These are phyloP conservation scores for Populus davidiana DNA, from an alignment of 345 rosid species.

Conservation along the genomic window DNA sequence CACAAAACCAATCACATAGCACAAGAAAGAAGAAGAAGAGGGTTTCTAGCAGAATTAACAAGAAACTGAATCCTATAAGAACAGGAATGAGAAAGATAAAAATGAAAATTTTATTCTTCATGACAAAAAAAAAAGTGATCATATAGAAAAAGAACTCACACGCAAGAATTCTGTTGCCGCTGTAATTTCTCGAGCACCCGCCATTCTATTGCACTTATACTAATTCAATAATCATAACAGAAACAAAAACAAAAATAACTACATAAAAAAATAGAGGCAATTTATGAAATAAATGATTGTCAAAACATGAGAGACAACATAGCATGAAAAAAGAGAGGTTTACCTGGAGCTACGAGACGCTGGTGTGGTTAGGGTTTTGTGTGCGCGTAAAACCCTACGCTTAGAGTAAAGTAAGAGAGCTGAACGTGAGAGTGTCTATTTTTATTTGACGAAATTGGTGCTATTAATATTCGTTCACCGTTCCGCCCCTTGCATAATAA, in stretches of 20 bases:
- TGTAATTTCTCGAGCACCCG: conserved; percentile 2
- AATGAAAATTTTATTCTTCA: background rate
- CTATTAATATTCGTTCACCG: background rate
- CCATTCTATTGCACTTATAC: conserved; percentile 5
- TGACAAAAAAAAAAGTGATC: background rate
- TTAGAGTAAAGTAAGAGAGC: background rate
- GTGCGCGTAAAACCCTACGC: background rate
- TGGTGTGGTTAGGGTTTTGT: background rate
- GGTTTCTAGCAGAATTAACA: background rate
- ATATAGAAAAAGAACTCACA: background rate
- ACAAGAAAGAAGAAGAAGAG: background rate
- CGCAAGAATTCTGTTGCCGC: conserved; percentile 7
- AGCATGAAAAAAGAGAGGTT: background rate
- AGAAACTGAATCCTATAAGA: background rate
- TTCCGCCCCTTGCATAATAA: too few relatives aligned
- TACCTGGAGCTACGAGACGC: background rate
- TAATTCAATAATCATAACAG: background rate
- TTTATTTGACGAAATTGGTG: too few relatives aligned
- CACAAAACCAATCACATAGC: background rate
- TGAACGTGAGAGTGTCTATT: too few relatives aligned
- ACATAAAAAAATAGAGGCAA: background rate
- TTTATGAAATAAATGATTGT: too few relatives aligned
- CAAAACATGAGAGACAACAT: background rate
- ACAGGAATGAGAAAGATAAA: background rate
- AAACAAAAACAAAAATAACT: background rate